Percentiles rank a stretch among this genome's conserved stretches.
Evolutionary conservation across 2,329 filamentous ascomycete species (phyloP).

Genomic region (Tetracladium maxilliforme): DNA sequence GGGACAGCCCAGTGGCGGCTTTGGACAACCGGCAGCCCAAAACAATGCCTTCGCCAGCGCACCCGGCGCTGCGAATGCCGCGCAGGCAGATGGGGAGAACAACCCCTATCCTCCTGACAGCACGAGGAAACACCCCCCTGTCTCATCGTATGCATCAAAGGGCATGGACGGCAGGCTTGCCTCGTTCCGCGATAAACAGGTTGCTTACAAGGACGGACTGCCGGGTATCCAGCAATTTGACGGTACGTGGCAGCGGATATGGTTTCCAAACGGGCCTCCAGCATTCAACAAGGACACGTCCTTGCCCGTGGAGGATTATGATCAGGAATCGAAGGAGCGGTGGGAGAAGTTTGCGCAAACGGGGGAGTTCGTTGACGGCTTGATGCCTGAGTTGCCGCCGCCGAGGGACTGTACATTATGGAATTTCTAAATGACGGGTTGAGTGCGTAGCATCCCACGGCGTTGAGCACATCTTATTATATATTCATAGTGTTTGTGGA

Average conservation of each 20-base stretch:
- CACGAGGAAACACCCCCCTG: conserved; percentile 25
- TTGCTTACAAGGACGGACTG: conserved; percentile 37
- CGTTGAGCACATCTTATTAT: too few relatives aligned
- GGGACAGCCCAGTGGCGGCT: conserved; percentile 1
- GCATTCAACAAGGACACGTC: conserved; percentile 49
- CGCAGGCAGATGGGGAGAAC: not conserved
- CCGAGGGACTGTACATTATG: conserved; percentile 61
- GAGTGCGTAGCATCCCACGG: too few relatives aligned
- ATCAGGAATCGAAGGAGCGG: conserved; percentile 40
- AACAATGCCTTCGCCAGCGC: conserved; percentile 3
- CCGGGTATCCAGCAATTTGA: conserved; percentile 36
- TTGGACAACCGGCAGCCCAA: conserved; percentile 2
- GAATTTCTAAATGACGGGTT: conserved; percentile 63
- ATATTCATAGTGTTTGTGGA: too few relatives aligned
- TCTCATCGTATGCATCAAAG: conserved; percentile 26
- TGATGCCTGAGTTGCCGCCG: conserved; percentile 67
- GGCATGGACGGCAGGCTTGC: conserved; percentile 28
- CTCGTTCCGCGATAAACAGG: conserved; percentile 48
- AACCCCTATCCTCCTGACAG: conserved; percentile 28
- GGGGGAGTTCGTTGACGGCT: conserved; percentile 52
- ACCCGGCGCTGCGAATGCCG: too few relatives aligned
- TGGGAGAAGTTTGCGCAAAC: conserved; percentile 51
- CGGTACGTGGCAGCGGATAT: conserved; percentile 48
- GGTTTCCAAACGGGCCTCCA: conserved; percentile 60
- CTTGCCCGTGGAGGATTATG: conserved; percentile 38